These are phyloP conservation scores for Rubus parviflorus DNA, from an alignment of 306 rosid species.

Conservation along the genomic window DNA sequence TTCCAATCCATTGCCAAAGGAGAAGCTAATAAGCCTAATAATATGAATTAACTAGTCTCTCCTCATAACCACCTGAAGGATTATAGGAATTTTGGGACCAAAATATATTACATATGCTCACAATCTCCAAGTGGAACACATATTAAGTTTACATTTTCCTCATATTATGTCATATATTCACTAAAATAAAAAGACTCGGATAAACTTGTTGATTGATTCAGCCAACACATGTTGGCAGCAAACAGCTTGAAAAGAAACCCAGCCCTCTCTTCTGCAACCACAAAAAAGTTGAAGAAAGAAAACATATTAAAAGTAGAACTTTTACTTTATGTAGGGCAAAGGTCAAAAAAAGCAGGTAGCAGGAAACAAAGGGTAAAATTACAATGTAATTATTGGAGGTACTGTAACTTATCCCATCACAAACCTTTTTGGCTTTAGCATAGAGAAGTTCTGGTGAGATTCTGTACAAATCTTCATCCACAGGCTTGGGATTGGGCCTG, in stretches of 20 bases:
- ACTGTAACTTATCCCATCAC: not conserved
- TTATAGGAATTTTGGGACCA: constrained; percentile 10
- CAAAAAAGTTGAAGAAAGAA: not conserved
- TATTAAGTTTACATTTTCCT: not conserved
- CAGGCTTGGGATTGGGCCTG: constrained; percentile 58
- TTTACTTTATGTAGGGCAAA: not conserved
- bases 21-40: not conserved
- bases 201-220: constrained; percentile 32
- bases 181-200: not conserved
- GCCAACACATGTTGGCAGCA: constrained; percentile 71
- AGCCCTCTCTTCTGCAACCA: constrained; percentile 78
- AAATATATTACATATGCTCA: constrained; percentile 15
- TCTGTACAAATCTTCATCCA: constrained; percentile 81
- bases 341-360: not conserved
- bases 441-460: constrained; percentile 66
- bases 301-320: not conserved
- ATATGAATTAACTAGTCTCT: not conserved
- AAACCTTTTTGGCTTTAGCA: constrained; percentile 71
- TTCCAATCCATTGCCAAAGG: not conserved
- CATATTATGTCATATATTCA: constrained; percentile 16
- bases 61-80: constrained; percentile 16
- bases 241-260: constrained; percentile 74
- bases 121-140: constrained; percentile 2
- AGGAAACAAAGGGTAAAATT: not conserved
- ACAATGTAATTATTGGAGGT: not conserved